Evolutionary conservation across 2,329 filamentous ascomycete species (phyloP).

Genomic region (Fusarium xylarioides): DNA sequence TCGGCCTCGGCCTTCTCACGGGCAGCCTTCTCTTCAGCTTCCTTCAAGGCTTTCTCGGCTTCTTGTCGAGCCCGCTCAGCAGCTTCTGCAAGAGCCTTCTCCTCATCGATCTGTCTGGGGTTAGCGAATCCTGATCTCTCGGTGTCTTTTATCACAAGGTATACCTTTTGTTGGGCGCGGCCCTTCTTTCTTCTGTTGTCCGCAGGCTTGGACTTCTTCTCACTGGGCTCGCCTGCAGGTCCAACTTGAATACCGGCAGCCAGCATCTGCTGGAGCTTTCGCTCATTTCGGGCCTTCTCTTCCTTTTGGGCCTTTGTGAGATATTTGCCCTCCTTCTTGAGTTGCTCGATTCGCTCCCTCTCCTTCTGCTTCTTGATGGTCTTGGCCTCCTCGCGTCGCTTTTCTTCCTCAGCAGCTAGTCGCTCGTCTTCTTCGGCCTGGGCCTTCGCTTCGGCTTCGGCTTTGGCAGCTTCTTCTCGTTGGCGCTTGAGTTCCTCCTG

Average conservation of each 20-base stretch:
- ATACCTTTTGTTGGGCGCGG: slow-evolving; percentile 65
- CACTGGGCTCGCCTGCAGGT: slow-evolving; percentile 63
- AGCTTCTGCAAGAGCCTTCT: slow-evolving; percentile 79
- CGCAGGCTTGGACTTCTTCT: slow-evolving; percentile 79
- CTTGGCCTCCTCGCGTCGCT: slow-evolving; percentile 76
- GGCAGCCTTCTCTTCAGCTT: slow-evolving; percentile 68
- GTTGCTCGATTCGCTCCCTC: slow-evolving; percentile 85
- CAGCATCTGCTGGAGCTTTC: slow-evolving; percentile 86
- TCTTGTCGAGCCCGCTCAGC: slow-evolving; percentile 75
- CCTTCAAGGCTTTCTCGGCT: slow-evolving; percentile 72
- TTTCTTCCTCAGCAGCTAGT: slow-evolving; percentile 71
- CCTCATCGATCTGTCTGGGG: slow-evolving; percentile 71
- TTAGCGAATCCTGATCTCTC: slow-evolving; percentile 9
- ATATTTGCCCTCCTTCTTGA: slow-evolving; percentile 88
- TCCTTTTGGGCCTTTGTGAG: slow-evolving; percentile 87
- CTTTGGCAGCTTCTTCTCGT: slow-evolving; percentile 72
- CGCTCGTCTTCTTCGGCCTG: slow-evolving; percentile 73
- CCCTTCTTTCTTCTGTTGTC: slow-evolving; percentile 84
- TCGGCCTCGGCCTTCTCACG: slow-evolving; percentile 66
- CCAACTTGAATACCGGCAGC: slow-evolving; percentile 79
- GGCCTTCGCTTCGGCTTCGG: slow-evolving; percentile 70
- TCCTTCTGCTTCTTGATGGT: slow-evolving; percentile 85
- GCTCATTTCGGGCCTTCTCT: slow-evolving; percentile 80
- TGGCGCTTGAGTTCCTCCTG: slow-evolving; percentile 77
- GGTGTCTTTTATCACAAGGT: not conserved